Percentiles rank a stretch among this genome's conserved stretches.
Conservation (phyloP, 176 grass and related monocot species). For the Tillandsia fasciculata region DNA sequence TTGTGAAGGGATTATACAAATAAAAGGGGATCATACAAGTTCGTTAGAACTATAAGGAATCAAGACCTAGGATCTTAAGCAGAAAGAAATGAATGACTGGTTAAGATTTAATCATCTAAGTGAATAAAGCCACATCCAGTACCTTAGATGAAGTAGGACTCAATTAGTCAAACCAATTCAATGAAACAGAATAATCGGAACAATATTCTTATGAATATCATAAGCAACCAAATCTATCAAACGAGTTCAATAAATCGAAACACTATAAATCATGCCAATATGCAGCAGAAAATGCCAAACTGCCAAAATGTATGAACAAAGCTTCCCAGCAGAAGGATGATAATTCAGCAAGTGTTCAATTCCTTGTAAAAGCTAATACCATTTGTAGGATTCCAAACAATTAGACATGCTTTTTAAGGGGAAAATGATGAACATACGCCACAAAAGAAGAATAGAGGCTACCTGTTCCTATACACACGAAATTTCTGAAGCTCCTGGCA, state of each 20-base stretch:
- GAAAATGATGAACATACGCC: neutral
- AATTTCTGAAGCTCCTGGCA: conserved; percentile 89
- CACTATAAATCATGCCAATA: no score
- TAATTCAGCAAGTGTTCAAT: no score
- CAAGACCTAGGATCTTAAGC: neutral
- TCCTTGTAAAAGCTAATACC: no score
- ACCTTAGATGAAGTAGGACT: neutral
- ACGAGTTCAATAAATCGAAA: neutral
- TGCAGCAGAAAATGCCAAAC: no score
- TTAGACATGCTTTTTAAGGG: no score
- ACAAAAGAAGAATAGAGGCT: neutral
- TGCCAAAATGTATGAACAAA: no score
- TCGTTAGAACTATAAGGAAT: no score
- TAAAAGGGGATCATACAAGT: no score
- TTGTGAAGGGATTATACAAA: no score
- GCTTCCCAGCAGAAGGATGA: no score
- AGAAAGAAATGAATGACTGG: neutral
- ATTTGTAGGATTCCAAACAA: no score
- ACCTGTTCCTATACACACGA: conserved; percentile 76
- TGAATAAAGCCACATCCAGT: neutral
- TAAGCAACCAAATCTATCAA: neutral
- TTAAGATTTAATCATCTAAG: neutral
- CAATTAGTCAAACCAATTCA: neutral
- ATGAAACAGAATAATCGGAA: neutral
- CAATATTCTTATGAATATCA: neutral